Conservation (phyloP, 345 rosid genomes). For the Abelmoschus esculentus region DNA sequence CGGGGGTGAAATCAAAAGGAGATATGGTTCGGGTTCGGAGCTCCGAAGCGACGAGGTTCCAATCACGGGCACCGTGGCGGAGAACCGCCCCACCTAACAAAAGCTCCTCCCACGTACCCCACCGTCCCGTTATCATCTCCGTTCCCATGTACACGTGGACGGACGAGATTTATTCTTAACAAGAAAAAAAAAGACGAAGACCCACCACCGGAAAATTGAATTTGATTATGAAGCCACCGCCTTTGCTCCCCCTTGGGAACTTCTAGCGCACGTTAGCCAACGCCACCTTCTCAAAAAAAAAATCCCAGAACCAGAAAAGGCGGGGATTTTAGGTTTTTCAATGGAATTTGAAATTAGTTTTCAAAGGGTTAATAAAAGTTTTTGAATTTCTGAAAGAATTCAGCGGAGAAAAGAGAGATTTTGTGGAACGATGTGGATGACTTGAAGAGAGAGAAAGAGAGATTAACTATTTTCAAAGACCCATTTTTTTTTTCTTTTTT, state of each 20-base stretch:
- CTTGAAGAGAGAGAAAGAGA: background rate
- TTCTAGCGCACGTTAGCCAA: constrained; percentile 19
- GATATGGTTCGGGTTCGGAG: constrained; percentile 57
- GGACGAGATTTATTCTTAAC: background rate
- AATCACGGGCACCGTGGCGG: constrained; percentile 72
- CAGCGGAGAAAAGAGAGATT: background rate
- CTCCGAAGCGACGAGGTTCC: constrained; percentile 70
- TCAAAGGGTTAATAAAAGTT: background rate
- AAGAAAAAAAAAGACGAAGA: constrained; percentile 11
- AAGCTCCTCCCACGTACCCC: constrained; percentile 97
- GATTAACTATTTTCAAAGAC: background rate
- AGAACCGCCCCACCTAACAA: constrained; percentile 82
- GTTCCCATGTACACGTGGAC: constrained; percentile 22
- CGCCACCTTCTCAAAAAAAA: background rate
- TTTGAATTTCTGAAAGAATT: background rate
- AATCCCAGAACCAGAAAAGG: background rate
- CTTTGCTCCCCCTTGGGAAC: background rate
- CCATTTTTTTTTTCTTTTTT: background rate
- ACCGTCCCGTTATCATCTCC: constrained; percentile 31
- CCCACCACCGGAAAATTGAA: background rate
- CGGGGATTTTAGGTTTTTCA: background rate
- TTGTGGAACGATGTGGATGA: constrained; percentile 1
- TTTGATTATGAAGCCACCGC: constrained; percentile 10
- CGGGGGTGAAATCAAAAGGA: constrained; percentile 49
- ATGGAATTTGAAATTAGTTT: background rate